Conservation (phyloP, 163 green algal genomes). For the Picocystis sp. region DNA sequence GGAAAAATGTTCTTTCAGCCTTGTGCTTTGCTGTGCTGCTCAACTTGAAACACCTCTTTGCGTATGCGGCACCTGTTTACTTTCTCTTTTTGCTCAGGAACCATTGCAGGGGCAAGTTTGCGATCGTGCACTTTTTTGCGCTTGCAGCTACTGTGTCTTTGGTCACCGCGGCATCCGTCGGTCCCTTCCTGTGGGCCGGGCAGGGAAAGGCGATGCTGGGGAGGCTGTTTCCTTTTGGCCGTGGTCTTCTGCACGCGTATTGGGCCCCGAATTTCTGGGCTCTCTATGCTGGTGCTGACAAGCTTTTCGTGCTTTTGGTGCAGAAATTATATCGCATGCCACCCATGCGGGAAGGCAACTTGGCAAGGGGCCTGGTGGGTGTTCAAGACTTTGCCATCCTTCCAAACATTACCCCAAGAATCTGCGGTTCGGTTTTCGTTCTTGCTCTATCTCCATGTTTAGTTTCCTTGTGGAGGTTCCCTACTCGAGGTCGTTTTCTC, state of each 20-base stretch:
- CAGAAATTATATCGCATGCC: neutral
- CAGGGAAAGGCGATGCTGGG: slow-evolving; percentile 38
- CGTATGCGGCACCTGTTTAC: slow-evolving; percentile 59
- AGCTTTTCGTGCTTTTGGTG: slow-evolving; percentile 25
- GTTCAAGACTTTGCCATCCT: slow-evolving; percentile 48
- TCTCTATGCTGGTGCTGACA: slow-evolving; percentile 73
- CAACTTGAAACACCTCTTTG: slow-evolving; percentile 89
- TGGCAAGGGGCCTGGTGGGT: slow-evolving; percentile 50
- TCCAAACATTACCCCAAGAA: slow-evolving; percentile 24
- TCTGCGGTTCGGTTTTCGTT: slow-evolving; percentile 23
- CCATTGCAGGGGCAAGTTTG: slow-evolving; percentile 23
- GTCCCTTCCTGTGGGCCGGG: slow-evolving; percentile 44
- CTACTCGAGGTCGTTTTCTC: slow-evolving; percentile 16
- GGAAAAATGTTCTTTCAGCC: slow-evolving; percentile 25
- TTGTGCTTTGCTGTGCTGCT: slow-evolving; percentile 65
- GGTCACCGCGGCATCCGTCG: slow-evolving; percentile 38
- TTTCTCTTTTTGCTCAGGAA: slow-evolving; percentile 57
- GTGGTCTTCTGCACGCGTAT: slow-evolving; percentile 81
- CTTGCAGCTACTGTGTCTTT: slow-evolving; percentile 29
- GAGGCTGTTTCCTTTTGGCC: slow-evolving; percentile 80
- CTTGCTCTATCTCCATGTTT: slow-evolving; percentile 17
- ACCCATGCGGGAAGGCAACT: neutral
- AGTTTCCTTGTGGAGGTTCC: slow-evolving; percentile 9
- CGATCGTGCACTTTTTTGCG: neutral
- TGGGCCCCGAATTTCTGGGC: slow-evolving; percentile 93